Conservation (phyloP, 164 flowering plant species). For the Dillenia suffruticosa region DNA sequence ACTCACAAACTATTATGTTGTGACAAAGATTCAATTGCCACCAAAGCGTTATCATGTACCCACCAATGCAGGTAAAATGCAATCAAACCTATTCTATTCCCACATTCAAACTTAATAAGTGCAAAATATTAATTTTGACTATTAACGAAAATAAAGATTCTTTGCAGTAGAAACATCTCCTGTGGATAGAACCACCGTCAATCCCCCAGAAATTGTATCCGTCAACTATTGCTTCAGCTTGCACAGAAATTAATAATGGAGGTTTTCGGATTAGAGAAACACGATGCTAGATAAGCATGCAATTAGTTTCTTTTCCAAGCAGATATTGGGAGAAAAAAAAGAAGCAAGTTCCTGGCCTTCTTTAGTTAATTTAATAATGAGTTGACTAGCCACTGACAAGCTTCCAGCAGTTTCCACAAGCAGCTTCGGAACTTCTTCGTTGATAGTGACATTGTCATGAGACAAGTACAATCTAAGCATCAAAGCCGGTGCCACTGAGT, state of each 20-base stretch:
- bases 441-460: slow-evolving; percentile 27
- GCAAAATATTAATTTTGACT: not conserved
- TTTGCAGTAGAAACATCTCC: slow-evolving; percentile 59
- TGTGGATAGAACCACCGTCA: slow-evolving; percentile 20
- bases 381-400: slow-evolving; percentile 41
- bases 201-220: slow-evolving; percentile 1
- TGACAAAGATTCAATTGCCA: too few relatives aligned
- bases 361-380: slow-evolving; percentile 42
- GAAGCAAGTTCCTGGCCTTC: slow-evolving; percentile 40
- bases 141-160: slow-evolving; percentile 26
- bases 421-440: slow-evolving; percentile 30
- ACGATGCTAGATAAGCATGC: too few relatives aligned
- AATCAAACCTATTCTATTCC: not conserved
- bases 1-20: too few relatives aligned
- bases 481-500: slow-evolving; percentile 41
- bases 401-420: slow-evolving; percentile 50
- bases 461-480: slow-evolving; percentile 50
- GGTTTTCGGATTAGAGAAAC: too few relatives aligned
- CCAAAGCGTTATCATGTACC: not conserved
- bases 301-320: too few relatives aligned
- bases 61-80: not conserved
- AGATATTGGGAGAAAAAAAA: not conserved
- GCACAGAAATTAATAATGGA: not conserved
- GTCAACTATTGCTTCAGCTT: not conserved
- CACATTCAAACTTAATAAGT: not conserved